These are phyloP conservation scores for Dichomitus squalens DNA, from an alignment of 1,284 basidiomycete genomes.

Conservation along the genomic window DNA sequence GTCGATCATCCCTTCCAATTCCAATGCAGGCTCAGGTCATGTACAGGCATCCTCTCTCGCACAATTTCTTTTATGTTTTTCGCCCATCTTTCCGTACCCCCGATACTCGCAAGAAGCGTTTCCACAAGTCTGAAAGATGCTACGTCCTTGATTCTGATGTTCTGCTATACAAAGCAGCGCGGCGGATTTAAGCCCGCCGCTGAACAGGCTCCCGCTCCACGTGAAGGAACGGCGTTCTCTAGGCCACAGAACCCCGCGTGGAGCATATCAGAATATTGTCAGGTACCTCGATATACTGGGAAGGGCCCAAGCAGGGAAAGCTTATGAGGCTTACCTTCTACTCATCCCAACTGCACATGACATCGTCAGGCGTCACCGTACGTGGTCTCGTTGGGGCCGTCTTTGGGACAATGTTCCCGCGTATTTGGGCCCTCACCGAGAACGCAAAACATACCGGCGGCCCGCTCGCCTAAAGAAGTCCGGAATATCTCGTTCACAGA, in stretches of 20 bases:
- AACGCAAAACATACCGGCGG: conserved; percentile 3
- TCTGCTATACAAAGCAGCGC: too few species aligned
- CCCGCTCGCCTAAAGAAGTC: neutral
- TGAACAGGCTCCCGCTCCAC: too few species aligned
- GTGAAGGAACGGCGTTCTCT: too few species aligned
- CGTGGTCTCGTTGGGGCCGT: neutral
- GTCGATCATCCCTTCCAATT: too few species aligned
- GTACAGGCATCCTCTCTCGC: too few species aligned
- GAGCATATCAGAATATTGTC: neutral
- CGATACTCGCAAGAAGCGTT: too few species aligned
- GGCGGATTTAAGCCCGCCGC: too few species aligned
- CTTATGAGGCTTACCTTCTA: neutral
- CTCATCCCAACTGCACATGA: neutral
- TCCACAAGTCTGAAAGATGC: too few species aligned
- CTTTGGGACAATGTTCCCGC: neutral
- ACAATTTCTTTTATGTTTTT: too few species aligned
- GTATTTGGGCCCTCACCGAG: neutral
- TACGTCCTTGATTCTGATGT: too few species aligned
- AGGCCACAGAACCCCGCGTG: neutral
- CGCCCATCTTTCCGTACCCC: too few species aligned
- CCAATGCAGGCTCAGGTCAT: too few species aligned
- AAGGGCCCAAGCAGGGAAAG: neutral
- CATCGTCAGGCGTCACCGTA: conserved; percentile 7
- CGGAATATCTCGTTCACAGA: neutral
- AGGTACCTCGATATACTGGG: neutral